Base-by-base conservation (phyloP, 2,329 filamentous ascomycete genomes). In the Colletotrichum sidae region DNA sequence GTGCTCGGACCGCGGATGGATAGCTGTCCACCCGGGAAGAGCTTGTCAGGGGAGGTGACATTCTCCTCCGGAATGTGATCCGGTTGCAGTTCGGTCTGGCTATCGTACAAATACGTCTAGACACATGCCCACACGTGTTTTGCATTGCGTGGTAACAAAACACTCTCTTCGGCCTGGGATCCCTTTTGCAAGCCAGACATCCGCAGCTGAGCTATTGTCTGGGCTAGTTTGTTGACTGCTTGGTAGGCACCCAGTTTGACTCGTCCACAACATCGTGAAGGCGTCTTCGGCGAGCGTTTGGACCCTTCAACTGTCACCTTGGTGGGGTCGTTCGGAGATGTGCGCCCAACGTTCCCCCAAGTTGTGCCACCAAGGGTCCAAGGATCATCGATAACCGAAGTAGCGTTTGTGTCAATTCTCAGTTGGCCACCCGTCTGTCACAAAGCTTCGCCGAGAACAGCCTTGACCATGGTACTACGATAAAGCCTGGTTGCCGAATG, bases 21-120 rank as follows among this genome's bases (percentile, higher is more conserved):
- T 39, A 10, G 25, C 37, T 41, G 42, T 38, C 33, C 33, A 34
- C 49, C 60, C 49, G 33, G 55, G 55, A 47, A 50, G 25, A 38
- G 60, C 55, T 64, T 60, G 55, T 55, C 17, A 64, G 13, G 17
- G 8, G 37, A 17, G 50, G 62, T 65, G 62, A 44, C 62, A 62
- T 57, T 56, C 35, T 58, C 44, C 13, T 47, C 42, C 46, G 47
- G 58, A 49, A 45, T 42, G 11, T 62, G 57, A 53, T 38, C 52
- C 51, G 58, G 46, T 15, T 25, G 51, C 45, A 51, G 46, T 46
- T 25, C 4, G 25, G 25, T 34, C 33, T 35, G 15, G 37, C 9
- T 12, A 34, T 39, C 17, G 34, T n/a, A 50, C 17, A 17, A 17
- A 44, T 44, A 35, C n/a, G 15, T 15, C 15, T 15, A 50, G 44